These are phyloP conservation scores for Quercus dentata DNA, from an alignment of 306 rosid species.

Conservation along the genomic window DNA sequence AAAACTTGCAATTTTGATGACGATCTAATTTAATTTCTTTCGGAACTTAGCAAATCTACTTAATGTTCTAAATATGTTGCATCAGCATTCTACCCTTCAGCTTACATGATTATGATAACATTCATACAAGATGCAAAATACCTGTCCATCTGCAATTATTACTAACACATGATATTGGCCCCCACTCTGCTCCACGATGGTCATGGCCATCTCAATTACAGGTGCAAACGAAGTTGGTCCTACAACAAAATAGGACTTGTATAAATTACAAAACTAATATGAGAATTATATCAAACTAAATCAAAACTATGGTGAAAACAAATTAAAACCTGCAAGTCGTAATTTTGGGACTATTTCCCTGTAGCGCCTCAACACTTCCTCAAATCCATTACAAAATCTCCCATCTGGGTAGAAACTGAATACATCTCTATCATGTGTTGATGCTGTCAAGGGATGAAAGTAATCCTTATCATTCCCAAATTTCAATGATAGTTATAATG, in stretches of 20 bases:
- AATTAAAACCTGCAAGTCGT: slow-evolving; percentile 75
- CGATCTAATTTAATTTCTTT: not conserved
- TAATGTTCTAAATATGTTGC: not conserved
- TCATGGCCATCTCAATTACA: slow-evolving; percentile 86
- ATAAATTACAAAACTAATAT: slow-evolving; percentile 2
- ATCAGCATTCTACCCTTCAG: slow-evolving; percentile 2
- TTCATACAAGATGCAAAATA: slow-evolving; percentile 24
- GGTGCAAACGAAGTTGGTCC: slow-evolving; percentile 99
- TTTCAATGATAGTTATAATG: not conserved
- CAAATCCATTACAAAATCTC: slow-evolving; percentile 81
- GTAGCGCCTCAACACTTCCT: slow-evolving; percentile 77
- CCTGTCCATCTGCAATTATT: slow-evolving; percentile 97
- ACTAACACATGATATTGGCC: slow-evolving; percentile 75
- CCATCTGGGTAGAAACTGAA: slow-evolving; percentile 81
- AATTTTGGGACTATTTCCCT: slow-evolving; percentile 76
- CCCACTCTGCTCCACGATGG: slow-evolving; percentile 86
- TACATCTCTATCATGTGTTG: slow-evolving; percentile 90
- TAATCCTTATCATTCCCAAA: slow-evolving; percentile 13
- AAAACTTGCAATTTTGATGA: not conserved
- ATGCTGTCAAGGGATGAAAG: slow-evolving; percentile 54
- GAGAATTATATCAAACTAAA: slow-evolving; percentile 1
- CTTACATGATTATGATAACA: not conserved
- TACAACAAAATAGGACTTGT: slow-evolving; percentile 27
- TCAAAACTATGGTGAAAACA: not conserved
- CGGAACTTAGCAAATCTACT: no score